Evolutionary conservation across 495 filamentous ascomycete species (phyloP).

Genomic region (Oleoguttula mirabilis): DNA sequence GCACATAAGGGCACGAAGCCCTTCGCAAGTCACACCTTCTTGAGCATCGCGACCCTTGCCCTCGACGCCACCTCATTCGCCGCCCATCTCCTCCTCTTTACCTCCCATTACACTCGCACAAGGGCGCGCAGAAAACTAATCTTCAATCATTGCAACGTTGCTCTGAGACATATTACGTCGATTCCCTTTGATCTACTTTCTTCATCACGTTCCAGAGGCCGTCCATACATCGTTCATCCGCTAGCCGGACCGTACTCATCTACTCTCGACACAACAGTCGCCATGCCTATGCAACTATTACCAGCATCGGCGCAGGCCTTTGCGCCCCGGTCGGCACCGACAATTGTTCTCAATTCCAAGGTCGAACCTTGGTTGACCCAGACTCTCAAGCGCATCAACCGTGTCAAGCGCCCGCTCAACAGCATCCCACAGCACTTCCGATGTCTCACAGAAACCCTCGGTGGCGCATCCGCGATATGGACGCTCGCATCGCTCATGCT

Average conservation of each 20-base stretch:
- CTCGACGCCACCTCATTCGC: background rate
- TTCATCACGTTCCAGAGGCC: constrained; percentile 5
- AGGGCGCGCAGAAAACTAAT: constrained; percentile 6
- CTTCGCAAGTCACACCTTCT: constrained; percentile 3
- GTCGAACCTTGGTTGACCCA: constrained; percentile 97
- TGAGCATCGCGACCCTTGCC: constrained; percentile 9
- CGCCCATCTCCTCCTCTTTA: background rate
- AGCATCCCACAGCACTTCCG: constrained; percentile 92
- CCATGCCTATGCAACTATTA: constrained; percentile 84
- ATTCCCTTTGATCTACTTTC: constrained; percentile 4
- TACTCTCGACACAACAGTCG: constrained; percentile 24
- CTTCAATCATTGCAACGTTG: constrained; percentile 7
- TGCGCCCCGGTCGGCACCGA: constrained; percentile 87
- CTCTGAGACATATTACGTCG: constrained; percentile 18
- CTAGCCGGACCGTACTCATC: background rate
- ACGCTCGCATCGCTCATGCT: constrained; percentile 89
- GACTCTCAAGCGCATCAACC: constrained; percentile 93
- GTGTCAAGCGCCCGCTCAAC: constrained; percentile 94
- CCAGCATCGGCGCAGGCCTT: constrained; percentile 94
- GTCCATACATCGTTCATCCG: constrained; percentile 13
- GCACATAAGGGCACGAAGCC: constrained; percentile 4
- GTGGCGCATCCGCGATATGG: constrained; percentile 87
- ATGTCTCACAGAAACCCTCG: constrained; percentile 94
- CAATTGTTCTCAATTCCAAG: constrained; percentile 84
- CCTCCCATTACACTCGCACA: background rate